A percentile compares a stretch with the other conserved stretches of the same genome.
phyloP scores from a whole-genome alignment of 140 eudicot genomes.

The Anethum foeniculum region DNA sequence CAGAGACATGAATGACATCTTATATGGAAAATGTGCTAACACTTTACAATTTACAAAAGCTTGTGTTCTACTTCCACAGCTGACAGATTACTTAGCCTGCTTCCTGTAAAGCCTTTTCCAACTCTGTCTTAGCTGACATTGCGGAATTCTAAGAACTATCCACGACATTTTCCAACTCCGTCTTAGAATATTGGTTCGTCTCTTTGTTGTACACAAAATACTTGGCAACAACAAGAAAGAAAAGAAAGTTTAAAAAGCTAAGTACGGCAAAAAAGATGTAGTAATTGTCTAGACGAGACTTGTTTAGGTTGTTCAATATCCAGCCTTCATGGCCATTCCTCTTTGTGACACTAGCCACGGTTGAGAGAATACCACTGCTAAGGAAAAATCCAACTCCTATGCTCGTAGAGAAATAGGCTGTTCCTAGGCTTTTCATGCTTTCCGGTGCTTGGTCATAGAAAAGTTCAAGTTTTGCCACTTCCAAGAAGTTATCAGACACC shows the following conservation, averaged over 20 bases:
- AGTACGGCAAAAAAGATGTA: constrained; percentile 43
- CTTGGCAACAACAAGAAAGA: constrained; percentile 40
- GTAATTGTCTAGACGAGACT: constrained; percentile 52
- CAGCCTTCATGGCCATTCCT: constrained; percentile 44
- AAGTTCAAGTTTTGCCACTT: constrained; percentile 54
- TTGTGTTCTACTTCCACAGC: constrained; percentile 52
- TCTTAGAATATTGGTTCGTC: not conserved
- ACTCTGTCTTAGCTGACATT: not conserved
- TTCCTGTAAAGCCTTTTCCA: constrained; percentile 28
- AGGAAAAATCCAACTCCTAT: constrained; percentile 52
- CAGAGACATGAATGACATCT: too few species aligned
- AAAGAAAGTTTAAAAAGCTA: constrained; percentile 41
- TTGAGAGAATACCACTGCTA: constrained; percentile 45
- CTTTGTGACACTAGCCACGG: constrained; percentile 49
- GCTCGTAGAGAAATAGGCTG: constrained; percentile 47
- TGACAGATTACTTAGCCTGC: constrained; percentile 26
- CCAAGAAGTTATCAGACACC: constrained; percentile 45
- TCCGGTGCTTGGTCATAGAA: constrained; percentile 75
- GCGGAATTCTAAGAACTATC: not conserved
- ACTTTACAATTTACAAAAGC: constrained; percentile 20
- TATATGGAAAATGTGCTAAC: constrained; percentile 51
- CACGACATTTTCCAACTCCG: not conserved
- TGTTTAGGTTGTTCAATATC: constrained; percentile 51
- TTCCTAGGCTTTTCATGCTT: constrained; percentile 70
- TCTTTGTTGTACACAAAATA: constrained; percentile 36